Percentiles rank a stretch among this genome's conserved stretches.
phyloP scores from a whole-genome alignment of 1,284 basidiomycete species.

The Ustilago sp. region DNA sequence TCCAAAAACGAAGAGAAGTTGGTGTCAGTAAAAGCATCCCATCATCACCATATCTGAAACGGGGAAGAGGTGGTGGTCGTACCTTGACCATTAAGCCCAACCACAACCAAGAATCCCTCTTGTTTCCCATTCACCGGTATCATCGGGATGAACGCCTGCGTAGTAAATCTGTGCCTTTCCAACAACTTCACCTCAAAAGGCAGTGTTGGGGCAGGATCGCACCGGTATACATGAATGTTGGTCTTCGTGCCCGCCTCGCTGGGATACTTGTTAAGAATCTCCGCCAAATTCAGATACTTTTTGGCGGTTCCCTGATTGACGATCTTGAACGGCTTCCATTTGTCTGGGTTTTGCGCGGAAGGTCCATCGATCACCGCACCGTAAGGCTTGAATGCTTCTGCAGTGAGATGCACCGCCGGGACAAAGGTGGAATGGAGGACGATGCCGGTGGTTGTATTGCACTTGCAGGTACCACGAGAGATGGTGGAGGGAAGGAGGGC shows the following conservation, averaged over 20 bases:
- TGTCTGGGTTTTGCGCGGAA: constrained; percentile 5
- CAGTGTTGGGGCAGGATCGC: constrained; percentile 30
- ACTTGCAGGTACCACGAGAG: constrained; percentile 1
- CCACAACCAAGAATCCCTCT: constrained; percentile 63
- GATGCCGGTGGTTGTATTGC: constrained; percentile 20
- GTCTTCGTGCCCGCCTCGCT: constrained; percentile 38
- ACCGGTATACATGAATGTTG: constrained; percentile 63
- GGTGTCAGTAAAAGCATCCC: constrained; percentile 1
- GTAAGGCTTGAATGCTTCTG: constrained; percentile 47
- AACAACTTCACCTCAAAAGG: constrained; percentile 61
- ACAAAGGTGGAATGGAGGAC: constrained; percentile 22
- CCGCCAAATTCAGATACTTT: constrained; percentile 56
- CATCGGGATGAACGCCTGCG: constrained; percentile 63
- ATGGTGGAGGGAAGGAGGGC: constrained; percentile 18
- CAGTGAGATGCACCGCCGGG: constrained; percentile 37
- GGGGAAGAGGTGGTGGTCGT: constrained; percentile 4
- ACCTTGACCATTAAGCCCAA: constrained; percentile 59
- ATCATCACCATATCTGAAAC: background rate
- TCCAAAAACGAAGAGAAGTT: background rate
- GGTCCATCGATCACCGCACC: constrained; percentile 62
- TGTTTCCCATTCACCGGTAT: constrained; percentile 25
- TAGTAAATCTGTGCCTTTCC: constrained; percentile 63
- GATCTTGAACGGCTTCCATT: constrained; percentile 36
- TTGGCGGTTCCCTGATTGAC: constrained; percentile 66
- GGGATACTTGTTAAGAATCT: constrained; percentile 49